A percentile compares a stretch with the other conserved stretches of the same genome.
Evolutionary conservation across 805 yeast genomes (phyloP).

Genomic region (Candida chilensis): DNA sequence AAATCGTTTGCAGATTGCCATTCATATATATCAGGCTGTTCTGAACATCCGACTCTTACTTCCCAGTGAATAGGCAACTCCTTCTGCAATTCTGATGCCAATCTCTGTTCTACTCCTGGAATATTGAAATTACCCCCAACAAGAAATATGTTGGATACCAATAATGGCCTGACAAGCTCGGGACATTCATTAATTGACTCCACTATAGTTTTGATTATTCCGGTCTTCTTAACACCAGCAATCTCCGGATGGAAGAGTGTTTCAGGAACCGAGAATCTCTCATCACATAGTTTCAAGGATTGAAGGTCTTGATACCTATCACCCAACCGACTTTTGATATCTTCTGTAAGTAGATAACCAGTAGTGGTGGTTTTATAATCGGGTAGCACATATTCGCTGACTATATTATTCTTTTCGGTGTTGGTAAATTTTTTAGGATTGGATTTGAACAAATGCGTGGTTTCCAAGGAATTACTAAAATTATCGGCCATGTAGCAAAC

Average conservation of each 20-base stretch:
- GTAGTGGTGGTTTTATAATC: conserved; percentile 73
- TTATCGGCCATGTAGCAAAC: conserved; percentile 62
- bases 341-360: conserved; percentile 51
- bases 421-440: no score
- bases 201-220: conserved; percentile 61
- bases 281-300: conserved; percentile 64
- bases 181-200: conserved; percentile 68
- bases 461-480: conserved; percentile 37
- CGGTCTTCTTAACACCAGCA: conserved; percentile 67
- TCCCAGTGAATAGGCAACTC: conserved; percentile 69
- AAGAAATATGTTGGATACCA: conserved; percentile 70
- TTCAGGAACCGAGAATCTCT: conserved; percentile 84
- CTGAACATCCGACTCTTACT: conserved; percentile 30
- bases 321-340: conserved; percentile 10
- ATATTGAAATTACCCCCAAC: conserved; percentile 79
- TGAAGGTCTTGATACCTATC: conserved; percentile 40
- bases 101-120: conserved; percentile 55
- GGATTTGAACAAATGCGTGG: conserved; percentile 3
- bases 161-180: conserved; percentile 60
- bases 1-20: conserved; percentile 51
- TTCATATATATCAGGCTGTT: conserved; percentile 28
- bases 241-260: conserved; percentile 79
- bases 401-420: conserved; percentile 15
- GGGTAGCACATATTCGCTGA: conserved; percentile 75
- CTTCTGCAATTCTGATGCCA: conserved; percentile 51